Evolutionary conservation across 441 rosid species (phyloP).

Genomic region (Mallotus repandus): DNA sequence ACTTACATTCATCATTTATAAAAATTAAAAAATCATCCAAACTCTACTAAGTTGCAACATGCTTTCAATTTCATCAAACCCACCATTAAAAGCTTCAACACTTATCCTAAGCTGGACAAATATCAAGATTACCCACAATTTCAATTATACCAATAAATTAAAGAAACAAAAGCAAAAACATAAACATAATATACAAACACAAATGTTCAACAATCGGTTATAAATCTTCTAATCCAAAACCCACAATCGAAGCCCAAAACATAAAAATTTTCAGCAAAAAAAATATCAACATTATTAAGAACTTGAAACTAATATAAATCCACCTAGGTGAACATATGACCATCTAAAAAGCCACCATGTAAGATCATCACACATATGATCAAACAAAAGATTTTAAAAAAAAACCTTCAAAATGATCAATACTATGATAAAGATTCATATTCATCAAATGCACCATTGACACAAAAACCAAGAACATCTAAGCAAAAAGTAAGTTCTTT

Average conservation of each 20-base stretch:
- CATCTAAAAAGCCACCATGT: conserved; percentile 20
- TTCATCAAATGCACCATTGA: conserved; percentile 23
- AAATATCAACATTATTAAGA: conserved; percentile 4
- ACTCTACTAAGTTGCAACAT: conserved; percentile 7
- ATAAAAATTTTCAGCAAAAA: not conserved
- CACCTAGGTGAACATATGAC: conserved; percentile 17
- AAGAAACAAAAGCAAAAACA: not conserved
- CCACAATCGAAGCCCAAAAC: conserved; percentile 18
- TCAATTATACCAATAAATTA: not conserved
- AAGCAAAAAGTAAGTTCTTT: not conserved
- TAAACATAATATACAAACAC: no score
- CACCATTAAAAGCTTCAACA: not conserved
- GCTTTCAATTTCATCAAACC: conserved; percentile 5
- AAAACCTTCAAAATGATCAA: conserved; percentile 8
- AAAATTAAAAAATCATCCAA: not conserved
- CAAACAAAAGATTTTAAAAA: not conserved
- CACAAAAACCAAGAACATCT: conserved; percentile 9
- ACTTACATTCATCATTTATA: not conserved
- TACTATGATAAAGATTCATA: conserved; percentile 24
- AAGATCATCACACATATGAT: not conserved
- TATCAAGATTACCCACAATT: not conserved
- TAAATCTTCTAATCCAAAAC: conserved; percentile 2
- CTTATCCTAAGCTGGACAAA: not conserved
- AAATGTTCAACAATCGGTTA: not conserved
- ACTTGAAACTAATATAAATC: conserved; percentile 13